Percentiles rank a stretch among this genome's conserved stretches.
phyloP scores from a whole-genome alignment of 83 land plant genomes.

The Thuja plicata region DNA sequence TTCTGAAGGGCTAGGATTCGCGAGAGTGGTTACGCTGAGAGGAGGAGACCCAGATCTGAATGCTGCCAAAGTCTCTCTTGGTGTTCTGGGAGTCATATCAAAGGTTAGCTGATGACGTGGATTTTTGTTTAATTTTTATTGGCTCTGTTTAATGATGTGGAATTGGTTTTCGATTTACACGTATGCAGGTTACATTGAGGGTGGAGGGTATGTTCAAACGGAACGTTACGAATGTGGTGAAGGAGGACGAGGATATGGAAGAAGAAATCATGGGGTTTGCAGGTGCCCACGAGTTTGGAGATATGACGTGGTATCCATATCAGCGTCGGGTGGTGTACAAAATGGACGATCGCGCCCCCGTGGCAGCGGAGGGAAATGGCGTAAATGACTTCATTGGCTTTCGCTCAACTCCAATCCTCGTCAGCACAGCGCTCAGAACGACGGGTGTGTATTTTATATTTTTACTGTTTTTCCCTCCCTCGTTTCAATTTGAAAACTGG shows the following conservation, averaged over 20 bases:
- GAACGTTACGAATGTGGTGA: constrained; percentile 35
- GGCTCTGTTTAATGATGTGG: not conserved
- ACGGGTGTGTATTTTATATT: constrained; percentile 17
- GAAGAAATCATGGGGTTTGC: constrained; percentile 39
- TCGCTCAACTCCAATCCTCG: constrained; percentile 24
- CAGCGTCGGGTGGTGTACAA: constrained; percentile 43
- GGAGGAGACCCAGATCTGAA: constrained; percentile 17
- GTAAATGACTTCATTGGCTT: constrained; percentile 43
- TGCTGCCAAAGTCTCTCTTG: constrained; percentile 25
- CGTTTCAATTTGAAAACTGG: too few species aligned
- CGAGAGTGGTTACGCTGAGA: not conserved
- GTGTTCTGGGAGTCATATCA: constrained; percentile 24
- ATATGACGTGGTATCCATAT: constrained; percentile 74
- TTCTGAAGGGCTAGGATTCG: constrained; percentile 13
- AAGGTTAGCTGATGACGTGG: not conserved
- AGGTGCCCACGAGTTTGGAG: constrained; percentile 60
- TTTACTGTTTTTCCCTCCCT: too few species aligned
- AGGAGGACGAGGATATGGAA: constrained; percentile 42
- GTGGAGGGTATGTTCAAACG: constrained; percentile 56
- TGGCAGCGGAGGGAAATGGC: constrained; percentile 49
- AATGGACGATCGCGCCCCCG: constrained; percentile 43
- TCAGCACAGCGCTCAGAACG: constrained; percentile 20
- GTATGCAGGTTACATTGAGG: constrained; percentile 36
- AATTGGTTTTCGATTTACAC: not conserved
- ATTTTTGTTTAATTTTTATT: too few species aligned